Evolutionary conservation across 2,329 filamentous ascomycete species (phyloP), one percentile per base, ranked within the genome.

Genomic region (Colletotrichum godetiae): DNA sequence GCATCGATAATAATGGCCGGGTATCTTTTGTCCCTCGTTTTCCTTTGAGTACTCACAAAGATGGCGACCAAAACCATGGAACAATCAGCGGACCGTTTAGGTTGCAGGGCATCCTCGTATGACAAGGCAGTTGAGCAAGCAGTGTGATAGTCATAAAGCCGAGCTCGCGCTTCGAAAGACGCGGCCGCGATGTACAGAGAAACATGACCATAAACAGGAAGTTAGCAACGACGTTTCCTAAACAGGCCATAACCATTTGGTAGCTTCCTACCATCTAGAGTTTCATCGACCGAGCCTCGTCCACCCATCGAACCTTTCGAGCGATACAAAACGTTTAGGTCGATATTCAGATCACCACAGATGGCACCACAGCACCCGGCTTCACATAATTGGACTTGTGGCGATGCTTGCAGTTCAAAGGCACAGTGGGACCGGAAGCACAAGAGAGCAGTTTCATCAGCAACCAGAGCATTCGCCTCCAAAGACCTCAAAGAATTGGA

Each of bases 401-500:
- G 42, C 42, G 42, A 49, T 19, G 42, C 42, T 49, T 49, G 42
- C 42, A 49, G 42, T 22, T 10, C 42, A 10, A 22, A 19, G 42
- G 42, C 15, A 19, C 42, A 49, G 19, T 8, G n/a, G 42, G n/a
- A 49, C 7, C 19, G 42, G 42, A 49, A 22, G 42, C 10, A 22
- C 29, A 35, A 4, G n/a, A 22, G 5, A 63, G 35, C 61, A 13
- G 24, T n/a, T 13, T n/a, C 61, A 27, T n/a, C 11, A n/a, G 24
- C 61, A n/a, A 31, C 31, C 19, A 63, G 33, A 53, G 31, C n/a
- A 27, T 13, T 63, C 13, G 52, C 52, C 29, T 31, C 61, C 15
- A 35, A 53, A n/a, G 46, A 63, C 13, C 11, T 33, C 46, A 29
- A 58, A 24, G 64, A 67, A 12, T 27, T 75, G 35, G 29, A 52